A percentile compares a stretch with the other conserved stretches of the same genome.
Conservation (phyloP, 73 alveolate species). For the Tetrahymena borealis region DNA sequence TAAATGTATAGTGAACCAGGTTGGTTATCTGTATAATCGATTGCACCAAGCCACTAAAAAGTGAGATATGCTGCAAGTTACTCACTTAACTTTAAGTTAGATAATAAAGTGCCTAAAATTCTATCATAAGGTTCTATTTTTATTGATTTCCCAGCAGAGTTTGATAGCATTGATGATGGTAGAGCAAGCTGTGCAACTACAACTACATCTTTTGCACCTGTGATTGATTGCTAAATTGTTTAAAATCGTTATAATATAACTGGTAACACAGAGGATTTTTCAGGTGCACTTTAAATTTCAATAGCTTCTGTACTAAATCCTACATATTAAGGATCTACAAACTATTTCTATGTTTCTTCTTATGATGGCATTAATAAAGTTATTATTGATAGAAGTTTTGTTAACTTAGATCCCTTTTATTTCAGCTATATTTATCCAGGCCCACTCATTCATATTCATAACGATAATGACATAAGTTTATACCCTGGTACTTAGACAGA, state of each 20-base stretch:
- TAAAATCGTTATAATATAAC: conserved; percentile 9
- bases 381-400: conserved; percentile 35
- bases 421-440: conserved; percentile 21
- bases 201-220: conserved; percentile 16
- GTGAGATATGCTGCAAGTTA: conserved; percentile 37
- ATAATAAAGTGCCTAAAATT: conserved; percentile 17
- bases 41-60: not conserved
- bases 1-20: conserved; percentile 25
- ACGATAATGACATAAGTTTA: not conserved
- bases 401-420: conserved; percentile 44
- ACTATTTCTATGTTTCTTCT: not conserved
- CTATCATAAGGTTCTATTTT: conserved; percentile 22
- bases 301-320: not conserved
- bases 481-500: conserved; percentile 24
- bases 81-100: not conserved
- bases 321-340: not conserved
- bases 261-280: conserved; percentile 26
- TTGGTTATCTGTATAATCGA: conserved; percentile 20
- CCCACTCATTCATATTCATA: conserved; percentile 20
- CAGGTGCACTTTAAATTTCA: conserved; percentile 6
- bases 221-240: conserved; percentile 2
- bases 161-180: conserved; percentile 30
- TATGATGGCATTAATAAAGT: not conserved
- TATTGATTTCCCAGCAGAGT: conserved; percentile 31
- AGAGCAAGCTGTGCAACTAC: conserved; percentile 25